Evolutionary conservation across 1,284 basidiomycete genomes (phyloP).

Genomic region (Clitocybe nebularis): DNA sequence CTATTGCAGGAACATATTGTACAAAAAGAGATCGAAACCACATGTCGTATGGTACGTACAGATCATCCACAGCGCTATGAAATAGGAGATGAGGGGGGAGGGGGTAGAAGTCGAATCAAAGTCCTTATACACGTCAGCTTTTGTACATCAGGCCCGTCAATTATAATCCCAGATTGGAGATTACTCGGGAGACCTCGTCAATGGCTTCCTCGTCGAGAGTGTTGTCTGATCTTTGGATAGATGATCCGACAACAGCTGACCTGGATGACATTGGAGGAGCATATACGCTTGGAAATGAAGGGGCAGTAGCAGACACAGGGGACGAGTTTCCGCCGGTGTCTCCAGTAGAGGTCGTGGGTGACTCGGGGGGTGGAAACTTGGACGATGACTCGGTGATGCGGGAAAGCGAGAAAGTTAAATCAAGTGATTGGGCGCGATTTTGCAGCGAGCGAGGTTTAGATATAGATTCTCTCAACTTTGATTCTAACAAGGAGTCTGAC

Average conservation of each 20-base stretch:
- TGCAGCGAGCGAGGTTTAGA: conserved; percentile 71
- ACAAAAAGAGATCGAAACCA: conserved; percentile 27
- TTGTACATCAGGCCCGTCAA: conserved; percentile 14
- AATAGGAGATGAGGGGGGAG: too few species aligned
- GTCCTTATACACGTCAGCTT: conserved; percentile 18
- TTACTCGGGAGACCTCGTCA: conserved; percentile 73
- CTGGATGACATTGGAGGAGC: conserved; percentile 50
- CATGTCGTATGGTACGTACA: conserved; percentile 21
- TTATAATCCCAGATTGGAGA: conserved; percentile 74
- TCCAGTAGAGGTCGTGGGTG: conserved; percentile 71
- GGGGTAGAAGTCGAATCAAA: conserved; percentile 14
- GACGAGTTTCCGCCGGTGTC: conserved; percentile 69
- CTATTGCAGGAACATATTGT: conserved; percentile 41
- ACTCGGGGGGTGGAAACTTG: conserved; percentile 62
- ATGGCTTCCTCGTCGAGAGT: conserved; percentile 57
- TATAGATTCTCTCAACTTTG: conserved; percentile 77
- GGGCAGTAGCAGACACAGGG: conserved; percentile 68
- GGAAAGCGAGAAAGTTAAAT: conserved; percentile 72
- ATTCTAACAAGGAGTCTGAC: conserved; percentile 84
- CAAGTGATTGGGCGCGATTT: conserved; percentile 78
- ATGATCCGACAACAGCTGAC: conserved; percentile 44
- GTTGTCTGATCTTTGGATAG: conserved; percentile 42
- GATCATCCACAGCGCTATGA: conserved; percentile 18
- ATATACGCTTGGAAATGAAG: conserved; percentile 81
- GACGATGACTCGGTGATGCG: conserved; percentile 69